Evolutionary conservation across 2,329 filamentous ascomycete species (phyloP).

Genomic region (Exophiala sp.): DNA sequence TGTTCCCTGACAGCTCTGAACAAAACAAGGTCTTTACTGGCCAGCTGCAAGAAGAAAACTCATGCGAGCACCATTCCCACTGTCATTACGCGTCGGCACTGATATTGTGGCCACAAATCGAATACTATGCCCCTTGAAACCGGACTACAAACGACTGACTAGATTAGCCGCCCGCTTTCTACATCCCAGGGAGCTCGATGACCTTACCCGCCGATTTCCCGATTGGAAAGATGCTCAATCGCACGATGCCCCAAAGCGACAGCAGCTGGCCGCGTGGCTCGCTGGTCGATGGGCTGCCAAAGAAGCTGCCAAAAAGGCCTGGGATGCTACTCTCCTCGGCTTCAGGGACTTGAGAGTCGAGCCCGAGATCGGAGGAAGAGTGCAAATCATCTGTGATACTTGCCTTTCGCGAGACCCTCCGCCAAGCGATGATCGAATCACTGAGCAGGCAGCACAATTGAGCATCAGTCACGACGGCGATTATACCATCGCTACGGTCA

Average conservation of each 20-base stretch:
- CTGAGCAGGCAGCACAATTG: constrained; percentile 57
- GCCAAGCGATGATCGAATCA: neutral
- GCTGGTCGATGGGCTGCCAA: constrained; percentile 63
- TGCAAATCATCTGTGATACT: constrained; percentile 27
- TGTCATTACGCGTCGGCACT: constrained; percentile 65
- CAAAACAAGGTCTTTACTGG: neutral
- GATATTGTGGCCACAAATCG: constrained; percentile 70
- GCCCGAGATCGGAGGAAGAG: constrained; percentile 13
- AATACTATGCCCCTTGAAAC: constrained; percentile 54
- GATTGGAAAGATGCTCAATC: constrained; percentile 4
- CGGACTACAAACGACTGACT: constrained; percentile 25
- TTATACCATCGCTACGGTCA: constrained; percentile 56
- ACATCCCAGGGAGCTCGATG: constrained; percentile 35
- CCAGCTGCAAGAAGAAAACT: neutral
- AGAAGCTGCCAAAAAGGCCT: constrained; percentile 68
- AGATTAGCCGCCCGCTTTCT: constrained; percentile 41
- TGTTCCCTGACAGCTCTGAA: no score
- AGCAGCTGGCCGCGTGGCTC: constrained; percentile 32
- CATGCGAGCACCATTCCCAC: constrained; percentile 48
- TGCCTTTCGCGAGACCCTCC: neutral
- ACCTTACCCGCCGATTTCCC: constrained; percentile 35
- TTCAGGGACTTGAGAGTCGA: constrained; percentile 56
- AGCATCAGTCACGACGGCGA: constrained; percentile 85
- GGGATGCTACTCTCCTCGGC: constrained; percentile 52
- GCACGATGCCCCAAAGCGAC: constrained; percentile 7